These are phyloP conservation scores for Plasmodium chabaudi DNA, from an alignment of 169 alveolate genomes.

Conservation along the genomic window DNA sequence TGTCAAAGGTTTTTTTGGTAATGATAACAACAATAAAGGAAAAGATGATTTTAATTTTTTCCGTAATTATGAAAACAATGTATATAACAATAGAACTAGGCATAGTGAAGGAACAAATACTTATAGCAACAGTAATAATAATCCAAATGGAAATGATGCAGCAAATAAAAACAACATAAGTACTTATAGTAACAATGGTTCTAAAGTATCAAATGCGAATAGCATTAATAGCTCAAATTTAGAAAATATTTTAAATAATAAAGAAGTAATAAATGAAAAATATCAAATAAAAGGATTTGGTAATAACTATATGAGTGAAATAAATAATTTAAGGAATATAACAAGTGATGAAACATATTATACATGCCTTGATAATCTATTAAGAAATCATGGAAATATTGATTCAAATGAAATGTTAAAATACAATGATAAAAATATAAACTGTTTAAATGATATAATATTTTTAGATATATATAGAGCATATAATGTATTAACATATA, in stretches of 20 bases:
- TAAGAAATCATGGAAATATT: constrained; percentile 77
- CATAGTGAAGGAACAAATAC: background rate
- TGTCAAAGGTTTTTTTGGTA: background rate
- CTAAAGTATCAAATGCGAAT: background rate
- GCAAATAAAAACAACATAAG: background rate
- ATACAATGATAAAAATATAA: constrained; percentile 74
- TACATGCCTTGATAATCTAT: constrained; percentile 69
- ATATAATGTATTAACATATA: constrained; percentile 74
- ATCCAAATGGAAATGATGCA: background rate
- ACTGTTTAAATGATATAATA: constrained; percentile 74
- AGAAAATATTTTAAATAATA: constrained; percentile 58
- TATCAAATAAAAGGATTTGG: constrained; percentile 61
- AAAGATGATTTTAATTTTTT: constrained; percentile 23
- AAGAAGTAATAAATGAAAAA: constrained; percentile 26
- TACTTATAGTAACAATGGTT: background rate
- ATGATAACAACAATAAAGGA: constrained; percentile 1
- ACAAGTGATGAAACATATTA: constrained; percentile 72
- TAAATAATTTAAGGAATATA: constrained; percentile 52
- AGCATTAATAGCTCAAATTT: constrained; percentile 34
- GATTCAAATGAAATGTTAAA: constrained; percentile 74
- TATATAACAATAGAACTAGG: background rate
- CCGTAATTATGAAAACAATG: constrained; percentile 16
- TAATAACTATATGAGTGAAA: constrained; percentile 41
- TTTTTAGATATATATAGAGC: constrained; percentile 76
- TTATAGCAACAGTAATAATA: background rate